phyloP scores from a whole-genome alignment of 768 basidiomycete species.

The Rhodotorula taiwanensis region DNA sequence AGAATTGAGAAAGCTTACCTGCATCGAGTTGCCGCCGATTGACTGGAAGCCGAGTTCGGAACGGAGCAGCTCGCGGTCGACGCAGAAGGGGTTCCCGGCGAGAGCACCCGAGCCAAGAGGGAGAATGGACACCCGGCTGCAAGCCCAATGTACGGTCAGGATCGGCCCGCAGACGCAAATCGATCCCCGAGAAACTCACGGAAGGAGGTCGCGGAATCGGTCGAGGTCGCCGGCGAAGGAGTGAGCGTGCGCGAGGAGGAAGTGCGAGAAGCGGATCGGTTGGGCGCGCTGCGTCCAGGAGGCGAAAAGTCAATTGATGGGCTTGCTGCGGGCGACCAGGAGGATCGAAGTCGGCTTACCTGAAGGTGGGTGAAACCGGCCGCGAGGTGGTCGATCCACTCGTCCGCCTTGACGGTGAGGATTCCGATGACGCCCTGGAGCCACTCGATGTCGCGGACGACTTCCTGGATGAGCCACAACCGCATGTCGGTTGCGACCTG shows the following conservation, averaged over 20 bases:
- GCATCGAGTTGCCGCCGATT: slow-evolving; percentile 90
- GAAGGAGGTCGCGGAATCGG: slow-evolving; percentile 39
- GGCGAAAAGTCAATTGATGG: no score
- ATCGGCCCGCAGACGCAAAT: background rate
- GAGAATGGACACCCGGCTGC: slow-evolving; percentile 81
- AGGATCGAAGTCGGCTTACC: no score
- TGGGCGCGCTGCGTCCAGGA: slow-evolving; percentile 67
- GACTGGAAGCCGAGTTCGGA: slow-evolving; percentile 80
- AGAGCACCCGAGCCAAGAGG: slow-evolving; percentile 91
- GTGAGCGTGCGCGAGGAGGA: slow-evolving; percentile 88
- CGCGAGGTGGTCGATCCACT: slow-evolving; percentile 80
- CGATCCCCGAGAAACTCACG: slow-evolving; percentile 8
- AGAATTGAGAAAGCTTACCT: slow-evolving; percentile 8
- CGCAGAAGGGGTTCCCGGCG: slow-evolving; percentile 89
- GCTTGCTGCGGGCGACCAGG: background rate
- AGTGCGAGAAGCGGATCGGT: slow-evolving; percentile 98
- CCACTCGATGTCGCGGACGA: slow-evolving; percentile 58
- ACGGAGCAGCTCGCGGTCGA: slow-evolving; percentile 88
- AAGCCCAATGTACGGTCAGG: background rate
- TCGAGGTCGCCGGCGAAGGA: slow-evolving; percentile 72
- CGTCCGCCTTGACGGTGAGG: slow-evolving; percentile 85
- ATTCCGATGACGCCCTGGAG: slow-evolving; percentile 75
- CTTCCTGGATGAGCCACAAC: slow-evolving; percentile 82
- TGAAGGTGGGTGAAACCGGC: slow-evolving; percentile 98
- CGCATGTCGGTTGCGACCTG: slow-evolving; percentile 99